Conservation (phyloP, 2,329 filamentous ascomycete species). For the Penicillium sp. region DNA sequence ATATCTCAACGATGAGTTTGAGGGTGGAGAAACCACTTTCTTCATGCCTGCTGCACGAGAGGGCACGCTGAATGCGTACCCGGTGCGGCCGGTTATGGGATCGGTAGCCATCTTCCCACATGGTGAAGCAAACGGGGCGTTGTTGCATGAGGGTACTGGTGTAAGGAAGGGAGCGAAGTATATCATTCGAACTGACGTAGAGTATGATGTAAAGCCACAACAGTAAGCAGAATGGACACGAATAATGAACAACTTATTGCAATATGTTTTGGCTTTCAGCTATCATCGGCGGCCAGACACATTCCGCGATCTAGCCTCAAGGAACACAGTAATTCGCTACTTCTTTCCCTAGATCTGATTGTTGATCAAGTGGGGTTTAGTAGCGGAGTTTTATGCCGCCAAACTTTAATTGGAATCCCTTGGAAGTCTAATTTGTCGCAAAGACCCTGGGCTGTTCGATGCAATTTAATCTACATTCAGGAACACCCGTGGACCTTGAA, state of each 20-base stretch:
- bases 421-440: too few species aligned
- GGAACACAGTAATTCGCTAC: too few species aligned
- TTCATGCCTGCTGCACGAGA: conserved; percentile 66
- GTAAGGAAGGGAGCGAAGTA: conserved; percentile 68
- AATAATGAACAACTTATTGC: neutral
- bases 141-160: conserved; percentile 70
- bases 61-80: conserved; percentile 68
- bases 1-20: conserved; percentile 71
- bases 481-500: too few species aligned
- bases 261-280: neutral
- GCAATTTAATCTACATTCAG: too few species aligned
- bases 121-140: conserved; percentile 63
- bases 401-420: too few species aligned
- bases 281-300: neutral
- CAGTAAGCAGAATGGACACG: conserved; percentile 3
- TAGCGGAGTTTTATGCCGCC: too few species aligned
- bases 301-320: too few species aligned
- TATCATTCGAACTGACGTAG: conserved; percentile 69
- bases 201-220: conserved; percentile 60
- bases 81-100: conserved; percentile 68
- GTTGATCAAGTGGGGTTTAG: too few species aligned
- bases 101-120: conserved; percentile 69
- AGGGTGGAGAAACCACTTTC: conserved; percentile 70
- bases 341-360: too few species aligned
- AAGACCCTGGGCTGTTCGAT: too few species aligned